Evolutionary conservation across 208 protist genomes (phyloP).

Genomic region (Borovskyia barvae): DNA sequence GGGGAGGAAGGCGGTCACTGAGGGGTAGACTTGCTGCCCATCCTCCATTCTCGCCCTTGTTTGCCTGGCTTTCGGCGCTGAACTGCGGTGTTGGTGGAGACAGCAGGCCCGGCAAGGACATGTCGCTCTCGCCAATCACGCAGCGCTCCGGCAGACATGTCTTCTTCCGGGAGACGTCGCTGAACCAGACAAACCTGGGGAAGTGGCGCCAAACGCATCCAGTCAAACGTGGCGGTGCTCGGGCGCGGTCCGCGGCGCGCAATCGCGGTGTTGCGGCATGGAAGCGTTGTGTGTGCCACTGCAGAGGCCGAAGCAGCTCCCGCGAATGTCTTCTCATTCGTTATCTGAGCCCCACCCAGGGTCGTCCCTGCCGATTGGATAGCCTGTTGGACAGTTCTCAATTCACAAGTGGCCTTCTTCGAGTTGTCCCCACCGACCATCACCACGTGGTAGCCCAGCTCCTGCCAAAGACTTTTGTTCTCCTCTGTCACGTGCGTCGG

Average conservation of each 20-base stretch:
- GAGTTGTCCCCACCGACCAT: constrained; percentile 49
- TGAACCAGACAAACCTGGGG: constrained; percentile 69
- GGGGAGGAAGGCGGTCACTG: too few relatives aligned
- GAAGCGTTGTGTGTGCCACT: neutral
- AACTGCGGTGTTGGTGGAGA: neutral
- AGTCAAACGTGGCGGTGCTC: constrained; percentile 6
- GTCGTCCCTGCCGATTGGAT: too few relatives aligned
- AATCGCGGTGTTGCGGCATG: neutral
- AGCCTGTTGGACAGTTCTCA: too few relatives aligned
- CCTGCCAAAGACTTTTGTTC: constrained; percentile 50
- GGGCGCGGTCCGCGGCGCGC: neutral
- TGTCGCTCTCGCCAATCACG: neutral
- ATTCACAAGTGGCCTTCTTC: too few relatives aligned
- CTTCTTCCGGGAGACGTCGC: constrained; percentile 27
- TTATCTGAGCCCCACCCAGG: too few relatives aligned
- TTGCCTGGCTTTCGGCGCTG: neutral
- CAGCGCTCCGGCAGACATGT: constrained; percentile 13
- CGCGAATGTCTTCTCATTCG: too few relatives aligned
- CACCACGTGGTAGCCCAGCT: constrained; percentile 76
- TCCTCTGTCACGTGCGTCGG: constrained; percentile 6
- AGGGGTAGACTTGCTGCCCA: constrained; percentile 2
- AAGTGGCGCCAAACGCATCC: constrained; percentile 46
- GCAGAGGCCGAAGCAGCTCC: too few relatives aligned
- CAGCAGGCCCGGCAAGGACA: neutral
- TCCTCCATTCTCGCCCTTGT: neutral